Percentiles rank a stretch among this genome's conserved stretches.
Conservation (phyloP, 2,329 filamentous ascomycete genomes). For the Fusarium sp. region DNA sequence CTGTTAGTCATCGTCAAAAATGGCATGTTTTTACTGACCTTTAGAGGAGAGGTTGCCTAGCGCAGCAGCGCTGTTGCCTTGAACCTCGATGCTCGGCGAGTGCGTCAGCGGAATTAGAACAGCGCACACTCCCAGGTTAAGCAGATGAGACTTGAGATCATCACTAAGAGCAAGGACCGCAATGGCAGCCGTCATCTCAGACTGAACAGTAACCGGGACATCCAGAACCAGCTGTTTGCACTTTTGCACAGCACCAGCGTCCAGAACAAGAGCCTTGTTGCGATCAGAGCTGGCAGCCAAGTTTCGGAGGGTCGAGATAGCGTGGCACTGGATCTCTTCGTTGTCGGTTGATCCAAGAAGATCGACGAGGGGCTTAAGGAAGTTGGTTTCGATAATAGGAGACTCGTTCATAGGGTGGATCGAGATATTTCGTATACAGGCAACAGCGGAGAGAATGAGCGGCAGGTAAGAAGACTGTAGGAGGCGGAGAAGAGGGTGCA, state of each 20-base stretch:
- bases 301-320: constrained; percentile 95
- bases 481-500: constrained; percentile 86
- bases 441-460: constrained; percentile 94
- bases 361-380: constrained; percentile 92
- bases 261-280: constrained; percentile 97
- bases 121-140: constrained; percentile 95
- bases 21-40: constrained; percentile 66
- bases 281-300: constrained; percentile 95
- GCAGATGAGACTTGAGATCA: constrained; percentile 90
- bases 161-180: constrained; percentile 95
- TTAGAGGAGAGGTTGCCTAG: constrained; percentile 97
- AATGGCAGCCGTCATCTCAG: constrained; percentile 99
- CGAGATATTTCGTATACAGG: constrained; percentile 98
- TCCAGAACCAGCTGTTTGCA: constrained; percentile 97
- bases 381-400: constrained; percentile 97
- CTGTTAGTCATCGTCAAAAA: constrained; percentile 4
- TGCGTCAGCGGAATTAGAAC: constrained; percentile 95
- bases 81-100: constrained; percentile 96
- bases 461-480: constrained; percentile 96
- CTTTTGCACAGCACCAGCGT: constrained; percentile 96
- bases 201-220: constrained; percentile 94
- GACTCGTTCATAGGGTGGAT: constrained; percentile 98
- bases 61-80: constrained; percentile 97
- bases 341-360: constrained; percentile 95
- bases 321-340: constrained; percentile 98